Percentiles rank a stretch among this genome's conserved stretches.
phyloP scores from a whole-genome alignment of 371 early-diverging fungal genomes.

The Mucor mucedo region DNA sequence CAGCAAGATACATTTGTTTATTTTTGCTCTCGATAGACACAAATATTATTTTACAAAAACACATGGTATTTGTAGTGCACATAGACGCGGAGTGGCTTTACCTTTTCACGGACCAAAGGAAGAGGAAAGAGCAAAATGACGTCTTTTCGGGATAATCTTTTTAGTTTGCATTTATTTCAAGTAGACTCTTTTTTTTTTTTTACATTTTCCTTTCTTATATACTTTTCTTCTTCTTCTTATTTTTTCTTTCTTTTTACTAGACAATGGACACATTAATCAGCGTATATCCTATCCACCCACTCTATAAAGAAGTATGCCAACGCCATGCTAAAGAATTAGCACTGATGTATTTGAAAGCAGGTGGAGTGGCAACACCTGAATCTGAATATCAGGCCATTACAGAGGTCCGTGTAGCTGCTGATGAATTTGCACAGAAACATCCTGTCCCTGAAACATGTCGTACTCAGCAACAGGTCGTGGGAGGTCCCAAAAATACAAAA shows the following conservation, averaged over 20 bases:
- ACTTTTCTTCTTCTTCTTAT: background rate
- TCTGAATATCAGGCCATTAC: conserved; percentile 15
- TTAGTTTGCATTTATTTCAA: background rate
- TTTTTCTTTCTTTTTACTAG: background rate
- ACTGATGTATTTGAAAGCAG: background rate
- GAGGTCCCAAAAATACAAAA: conserved; percentile 12
- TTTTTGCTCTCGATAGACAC: too few relatives aligned
- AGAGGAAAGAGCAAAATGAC: background rate
- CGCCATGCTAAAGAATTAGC: conserved; percentile 12
- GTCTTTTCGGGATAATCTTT: background rate
- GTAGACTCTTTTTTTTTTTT: too few relatives aligned
- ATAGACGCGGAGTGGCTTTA: too few relatives aligned
- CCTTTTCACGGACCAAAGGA: too few relatives aligned
- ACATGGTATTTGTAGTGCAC: too few relatives aligned
- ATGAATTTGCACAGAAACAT: conserved; percentile 9
- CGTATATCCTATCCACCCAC: conserved; percentile 22
- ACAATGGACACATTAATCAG: background rate
- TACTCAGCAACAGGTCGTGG: conserved; percentile 6
- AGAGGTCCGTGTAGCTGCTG: conserved; percentile 12
- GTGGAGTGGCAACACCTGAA: conserved; percentile 15
- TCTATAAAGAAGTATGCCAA: conserved; percentile 22
- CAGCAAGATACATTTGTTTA: too few relatives aligned
- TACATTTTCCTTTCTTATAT: background rate
- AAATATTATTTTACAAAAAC: too few relatives aligned
- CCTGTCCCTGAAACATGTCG: conserved; percentile 15